These are phyloP conservation scores for Neonothopanus nambi DNA, from an alignment of 1,284 basidiomycete species.

Conservation along the genomic window DNA sequence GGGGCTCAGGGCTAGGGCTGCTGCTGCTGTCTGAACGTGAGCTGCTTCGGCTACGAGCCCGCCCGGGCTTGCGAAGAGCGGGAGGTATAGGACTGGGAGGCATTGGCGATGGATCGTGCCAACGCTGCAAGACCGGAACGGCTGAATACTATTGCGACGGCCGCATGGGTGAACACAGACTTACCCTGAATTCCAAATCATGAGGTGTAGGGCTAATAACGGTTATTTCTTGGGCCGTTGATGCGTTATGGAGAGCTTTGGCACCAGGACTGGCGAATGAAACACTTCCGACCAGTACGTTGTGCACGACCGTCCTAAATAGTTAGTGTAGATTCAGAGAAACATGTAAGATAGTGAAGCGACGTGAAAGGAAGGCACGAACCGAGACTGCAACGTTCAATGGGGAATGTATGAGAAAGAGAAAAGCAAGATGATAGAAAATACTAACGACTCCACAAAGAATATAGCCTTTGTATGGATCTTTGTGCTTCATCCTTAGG, in stretches of 20 bases:
- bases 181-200: conserved; percentile 69
- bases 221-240: conserved; percentile 75
- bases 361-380: conserved; percentile 16
- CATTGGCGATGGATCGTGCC: conserved; percentile 72
- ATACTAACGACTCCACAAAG: conserved; percentile 67
- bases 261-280: conserved; percentile 70
- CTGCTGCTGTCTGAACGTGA: conserved; percentile 12
- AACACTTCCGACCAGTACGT: conserved; percentile 72
- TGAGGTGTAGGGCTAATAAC: conserved; percentile 65
- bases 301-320: conserved; percentile 66
- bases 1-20: conserved; percentile 12
- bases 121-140: conserved; percentile 46
- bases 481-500: conserved; percentile 72
- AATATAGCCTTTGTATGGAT: conserved; percentile 69
- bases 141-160: conserved; percentile 1
- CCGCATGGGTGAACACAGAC: conserved; percentile 23
- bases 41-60: neutral
- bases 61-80: neutral
- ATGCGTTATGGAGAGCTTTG: conserved; percentile 73
- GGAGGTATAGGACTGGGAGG: conserved; percentile 42
- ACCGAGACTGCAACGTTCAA: conserved; percentile 35
- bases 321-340: neutral
- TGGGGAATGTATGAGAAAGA: conserved; percentile 3
- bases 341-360: neutral
- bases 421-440: conserved; percentile 5